Base-by-base conservation (phyloP, 2,329 filamentous ascomycete genomes). In the Zymoseptoria crescenta region DNA sequence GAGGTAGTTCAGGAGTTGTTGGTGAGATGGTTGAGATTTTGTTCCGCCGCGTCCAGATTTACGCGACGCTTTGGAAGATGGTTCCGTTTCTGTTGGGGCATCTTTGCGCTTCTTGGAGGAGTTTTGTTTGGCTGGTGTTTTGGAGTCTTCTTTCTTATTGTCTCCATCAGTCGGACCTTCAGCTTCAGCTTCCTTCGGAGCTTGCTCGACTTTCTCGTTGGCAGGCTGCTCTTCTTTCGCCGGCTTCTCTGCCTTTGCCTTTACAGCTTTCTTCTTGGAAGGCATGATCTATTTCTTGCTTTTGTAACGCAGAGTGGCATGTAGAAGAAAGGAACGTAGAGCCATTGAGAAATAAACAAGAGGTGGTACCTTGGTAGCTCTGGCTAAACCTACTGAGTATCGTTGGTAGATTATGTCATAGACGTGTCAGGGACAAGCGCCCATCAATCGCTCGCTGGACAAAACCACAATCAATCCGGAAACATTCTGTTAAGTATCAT, bases 1-100 rank as follows among this genome's bases (percentile, higher is more conserved):
- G 1, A 75, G 64, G 62, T 65, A 75, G 52, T 68, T 69, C 10
- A 75, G 60, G 6, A 73, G 58, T 61, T 74, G 72, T 16, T 61
- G 56, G 3, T 64, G 57, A 1, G 68, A 66, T 7, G 67, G 64
- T 8, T 64, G 29, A 1, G 64, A 19, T 56, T 68, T 68, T 6
- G 58, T 29, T 6, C 60, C 65, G 54, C 68, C 63, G 29, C 71
- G 69, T 16, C 56, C 63, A 1, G 69, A 72, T 21, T 63, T 65
- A 24, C 71, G 68, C 4, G 68, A 59, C n/a, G 64, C 66, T 57
- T 71, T 68, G 29, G 62, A 59, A 5, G 64, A 65, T 45, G 60
- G 62, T 24, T 63, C 59, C 8, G 60, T 27, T 9, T 62, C 57
- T 5, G 49, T 28, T 4, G 62, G 56, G 4, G 57, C 57, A 30